Conservation (phyloP, 176 grass and related monocot species). For the Aechmea fasciata region DNA sequence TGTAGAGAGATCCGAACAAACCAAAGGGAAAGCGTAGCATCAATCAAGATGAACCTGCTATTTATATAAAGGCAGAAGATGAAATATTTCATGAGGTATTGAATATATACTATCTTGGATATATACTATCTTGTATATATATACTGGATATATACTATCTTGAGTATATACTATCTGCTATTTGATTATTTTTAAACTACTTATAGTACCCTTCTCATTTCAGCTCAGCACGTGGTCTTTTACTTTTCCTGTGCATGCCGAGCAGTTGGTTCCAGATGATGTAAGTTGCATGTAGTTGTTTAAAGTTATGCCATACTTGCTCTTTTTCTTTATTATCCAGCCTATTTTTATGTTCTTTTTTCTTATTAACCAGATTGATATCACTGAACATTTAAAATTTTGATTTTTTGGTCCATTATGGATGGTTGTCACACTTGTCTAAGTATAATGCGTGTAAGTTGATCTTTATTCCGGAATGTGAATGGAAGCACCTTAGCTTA, state of each 20-base stretch:
- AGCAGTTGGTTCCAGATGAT: conserved; percentile 48
- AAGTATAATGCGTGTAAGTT: too few species aligned
- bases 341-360: too few species aligned
- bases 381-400: too few species aligned
- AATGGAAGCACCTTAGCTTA: too few species aligned
- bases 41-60: conserved; percentile 44
- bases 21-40: conserved; percentile 27
- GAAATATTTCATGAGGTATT: conserved; percentile 79
- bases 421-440: conserved; percentile 1
- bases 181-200: conserved; percentile 6
- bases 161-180: not conserved
- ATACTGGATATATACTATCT: not conserved
- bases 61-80: conserved; percentile 79
- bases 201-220: conserved; percentile 29
- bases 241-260: conserved; percentile 47
- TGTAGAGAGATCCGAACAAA: conserved; percentile 38
- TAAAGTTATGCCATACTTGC: not conserved
- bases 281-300: conserved; percentile 27
- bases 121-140: not conserved
- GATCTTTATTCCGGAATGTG: too few species aligned
- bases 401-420: not conserved
- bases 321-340: conserved; percentile 6
- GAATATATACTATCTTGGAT: not conserved
- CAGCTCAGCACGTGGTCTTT: conserved; percentile 83
- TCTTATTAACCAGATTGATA: too few species aligned